Base-by-base conservation (phyloP, 305 asterid genomes). In the Fraxinus nigra region DNA sequence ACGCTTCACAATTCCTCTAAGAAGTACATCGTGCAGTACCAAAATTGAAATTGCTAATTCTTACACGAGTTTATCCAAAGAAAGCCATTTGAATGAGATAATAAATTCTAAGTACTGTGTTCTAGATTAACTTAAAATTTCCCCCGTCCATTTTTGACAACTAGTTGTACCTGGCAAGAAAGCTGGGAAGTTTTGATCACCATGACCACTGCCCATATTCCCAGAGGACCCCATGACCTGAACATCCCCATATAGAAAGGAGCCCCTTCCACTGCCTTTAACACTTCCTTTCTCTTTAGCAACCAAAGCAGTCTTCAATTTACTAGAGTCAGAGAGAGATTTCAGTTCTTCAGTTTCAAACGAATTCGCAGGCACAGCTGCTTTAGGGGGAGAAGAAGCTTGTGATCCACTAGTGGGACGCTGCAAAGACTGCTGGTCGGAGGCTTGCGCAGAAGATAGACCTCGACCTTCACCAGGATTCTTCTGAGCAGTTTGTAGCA, bases 121-220 rank as follows among this genome's bases (percentile, higher is more conserved):
- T 48, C 56, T 46, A 14, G 59, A 3, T 48, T 48, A 11, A 13
- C n/a, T 46, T 46, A 46, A 46, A 46, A 46, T 13, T 13, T 11
- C 46, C n/a, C 54, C 1, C 0, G n/a, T 43, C 54, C 54, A 14
- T 43, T 46, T 46, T n/a, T 3, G 56, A 46, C 6, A 43, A 5
- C 18, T 48, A 48, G 61, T 48, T 48, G 18, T 48, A 93, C 99
- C 93, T 85, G 97, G 99, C 87, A 94, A 89, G 88, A 95, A 94
- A 82, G 99, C 81, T n/a, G 98, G 97, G 74, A 91, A 93, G 78
- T 93, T 95, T 83, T 88, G 97, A 86, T 95, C 99, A 76, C 91
- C 88, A 5, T 82, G 92, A 77, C 88, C 90, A 80, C 85, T 81
- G 37, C 91, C 90, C 86, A 88, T 84, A 87, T 85, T 87, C 59